Percentiles rank a stretch among this genome's conserved stretches.
These are phyloP conservation scores for Leccinum variabile DNA, from an alignment of 1,284 basidiomycete genomes.

Conservation along the genomic window DNA sequence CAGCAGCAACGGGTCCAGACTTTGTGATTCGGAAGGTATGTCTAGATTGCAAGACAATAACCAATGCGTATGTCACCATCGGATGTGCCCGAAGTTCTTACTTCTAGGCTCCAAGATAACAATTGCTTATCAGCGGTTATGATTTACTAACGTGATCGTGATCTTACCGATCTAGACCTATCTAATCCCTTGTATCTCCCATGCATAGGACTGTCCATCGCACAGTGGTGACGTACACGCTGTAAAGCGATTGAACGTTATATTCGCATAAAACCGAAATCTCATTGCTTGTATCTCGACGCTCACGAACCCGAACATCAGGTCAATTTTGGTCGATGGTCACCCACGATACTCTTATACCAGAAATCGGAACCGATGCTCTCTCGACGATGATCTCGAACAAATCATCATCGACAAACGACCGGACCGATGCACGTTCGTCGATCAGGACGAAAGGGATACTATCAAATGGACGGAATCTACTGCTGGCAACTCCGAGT, in stretches of 20 bases:
- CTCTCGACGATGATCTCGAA: constrained; percentile 16
- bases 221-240: background rate
- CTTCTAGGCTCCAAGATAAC: background rate
- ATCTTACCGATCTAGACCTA: background rate
- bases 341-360: constrained; percentile 13
- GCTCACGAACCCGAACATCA: background rate
- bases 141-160: background rate
- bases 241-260: background rate
- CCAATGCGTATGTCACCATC: background rate
- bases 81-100: background rate
- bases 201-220: background rate
- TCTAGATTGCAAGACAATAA: background rate
- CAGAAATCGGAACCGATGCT: constrained; percentile 4
- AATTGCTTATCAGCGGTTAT: background rate
- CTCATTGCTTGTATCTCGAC: background rate
- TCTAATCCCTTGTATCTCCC: background rate
- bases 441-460: background rate
- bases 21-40: background rate
- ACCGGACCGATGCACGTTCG: background rate
- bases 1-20: background rate
- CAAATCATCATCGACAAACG: background rate
- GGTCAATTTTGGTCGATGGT: background rate
- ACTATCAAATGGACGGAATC: background rate
- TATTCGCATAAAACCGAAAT: background rate
- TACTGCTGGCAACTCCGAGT: background rate